Evolutionary conservation across 108 stramenopile genomes (phyloP).

Genomic region (Nitzschia sp.): DNA sequence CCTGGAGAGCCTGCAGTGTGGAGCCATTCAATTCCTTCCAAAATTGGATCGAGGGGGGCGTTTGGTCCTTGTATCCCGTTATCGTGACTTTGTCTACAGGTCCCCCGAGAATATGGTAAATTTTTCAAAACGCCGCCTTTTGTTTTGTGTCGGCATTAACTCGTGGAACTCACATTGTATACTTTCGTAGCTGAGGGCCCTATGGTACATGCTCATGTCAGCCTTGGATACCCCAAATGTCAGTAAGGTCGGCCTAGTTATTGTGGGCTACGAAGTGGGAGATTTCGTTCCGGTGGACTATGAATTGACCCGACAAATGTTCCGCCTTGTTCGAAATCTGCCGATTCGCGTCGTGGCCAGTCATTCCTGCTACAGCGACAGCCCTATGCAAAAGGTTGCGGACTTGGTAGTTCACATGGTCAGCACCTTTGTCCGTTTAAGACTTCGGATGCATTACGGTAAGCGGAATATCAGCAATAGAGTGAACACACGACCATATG

Average conservation of each 20-base stretch:
- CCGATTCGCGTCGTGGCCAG: slow-evolving; percentile 13
- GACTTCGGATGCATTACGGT: slow-evolving; percentile 15
- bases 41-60: slow-evolving; percentile 8
- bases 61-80: not conserved
- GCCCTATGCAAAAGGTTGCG: slow-evolving; percentile 5
- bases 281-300: slow-evolving; percentile 12
- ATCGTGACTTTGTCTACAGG: slow-evolving; percentile 3
- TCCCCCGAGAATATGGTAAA: slow-evolving; percentile 17
- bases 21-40: slow-evolving; percentile 13
- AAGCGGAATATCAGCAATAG: too few relatives aligned
- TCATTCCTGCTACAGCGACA: slow-evolving; percentile 15
- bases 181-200: slow-evolving; percentile 3
- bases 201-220: slow-evolving; percentile 22
- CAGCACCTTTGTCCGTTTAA: slow-evolving; percentile 8
- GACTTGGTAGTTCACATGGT: slow-evolving; percentile 18
- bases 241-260: not conserved
- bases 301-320: slow-evolving; percentile 12
- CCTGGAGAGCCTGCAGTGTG: slow-evolving; percentile 8
- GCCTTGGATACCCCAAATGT: slow-evolving; percentile 3
- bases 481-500: too few relatives aligned
- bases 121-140: not conserved
- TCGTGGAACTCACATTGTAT: not conserved
- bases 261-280: slow-evolving; percentile 17
- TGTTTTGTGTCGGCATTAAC: not conserved
- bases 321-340: not conserved